Evolutionary conservation across 2,329 filamentous ascomycete species (phyloP).

Genomic region (Sporothrix brasiliensis): DNA sequence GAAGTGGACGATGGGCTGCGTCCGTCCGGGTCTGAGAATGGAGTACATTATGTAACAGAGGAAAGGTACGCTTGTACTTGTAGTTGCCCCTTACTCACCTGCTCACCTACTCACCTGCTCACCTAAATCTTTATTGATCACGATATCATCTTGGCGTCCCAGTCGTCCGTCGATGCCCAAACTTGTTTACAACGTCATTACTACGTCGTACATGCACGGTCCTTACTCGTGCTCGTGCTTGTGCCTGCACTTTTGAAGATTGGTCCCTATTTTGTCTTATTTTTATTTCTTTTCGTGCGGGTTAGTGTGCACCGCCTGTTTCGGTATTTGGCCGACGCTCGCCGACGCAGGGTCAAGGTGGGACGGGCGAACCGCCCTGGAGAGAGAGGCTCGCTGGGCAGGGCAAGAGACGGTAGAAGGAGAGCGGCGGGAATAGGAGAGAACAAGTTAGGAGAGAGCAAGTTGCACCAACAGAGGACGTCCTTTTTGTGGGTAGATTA

Average conservation of each 20-base stretch:
- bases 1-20: not conserved
- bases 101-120: too few relatives aligned
- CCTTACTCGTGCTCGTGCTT: too few relatives aligned
- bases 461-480: too few relatives aligned
- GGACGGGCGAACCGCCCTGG: not conserved
- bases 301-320: slow-evolving; percentile 3
- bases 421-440: not conserved
- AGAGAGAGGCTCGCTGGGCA: not conserved
- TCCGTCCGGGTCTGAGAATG: not conserved
- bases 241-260: too few relatives aligned
- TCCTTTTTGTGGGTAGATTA: too few relatives aligned
- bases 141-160: too few relatives aligned
- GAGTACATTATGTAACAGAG: not conserved
- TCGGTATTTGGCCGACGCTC: slow-evolving; percentile 21
- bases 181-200: too few relatives aligned
- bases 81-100: too few relatives aligned
- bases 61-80: not conserved
- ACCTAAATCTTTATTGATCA: too few relatives aligned
- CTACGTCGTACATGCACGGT: too few relatives aligned
- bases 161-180: too few relatives aligned
- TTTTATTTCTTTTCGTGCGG: not conserved
- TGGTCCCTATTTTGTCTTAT: not conserved
- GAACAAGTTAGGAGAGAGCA: not conserved
- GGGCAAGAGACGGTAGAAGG: slow-evolving; percentile 11
- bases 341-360: slow-evolving; percentile 19